A percentile compares a stretch with the other conserved stretches of the same genome.
phyloP scores from a whole-genome alignment of 352 stramenopile species.

The Pythium coloratum region DNA sequence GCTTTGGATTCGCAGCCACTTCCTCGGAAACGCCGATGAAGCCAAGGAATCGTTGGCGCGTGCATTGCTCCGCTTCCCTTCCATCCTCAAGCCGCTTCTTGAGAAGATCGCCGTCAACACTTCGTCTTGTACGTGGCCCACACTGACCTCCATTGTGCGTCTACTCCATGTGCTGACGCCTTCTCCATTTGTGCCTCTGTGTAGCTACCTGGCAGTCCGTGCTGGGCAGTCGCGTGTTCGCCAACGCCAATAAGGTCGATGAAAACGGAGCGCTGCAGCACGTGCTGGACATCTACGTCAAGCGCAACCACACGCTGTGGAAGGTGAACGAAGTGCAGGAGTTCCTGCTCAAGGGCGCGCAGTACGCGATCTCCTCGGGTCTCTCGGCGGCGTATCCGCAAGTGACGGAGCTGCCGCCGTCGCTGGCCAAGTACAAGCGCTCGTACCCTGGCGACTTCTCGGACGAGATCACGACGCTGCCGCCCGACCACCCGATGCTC shows the following conservation, averaged over 20 bases:
- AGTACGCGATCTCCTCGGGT: constrained; percentile 60
- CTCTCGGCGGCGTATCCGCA: constrained; percentile 54
- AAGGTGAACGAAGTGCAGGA: constrained; percentile 79
- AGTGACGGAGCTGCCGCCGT: constrained; percentile 53
- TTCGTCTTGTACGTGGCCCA: constrained; percentile 49
- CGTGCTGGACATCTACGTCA: constrained; percentile 81
- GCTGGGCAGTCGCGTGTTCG: constrained; percentile 73
- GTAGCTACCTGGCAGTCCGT: constrained; percentile 74
- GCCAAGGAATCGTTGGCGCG: constrained; percentile 61
- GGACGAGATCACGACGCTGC: constrained; percentile 86
- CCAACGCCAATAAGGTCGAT: constrained; percentile 62
- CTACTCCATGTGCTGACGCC: neutral
- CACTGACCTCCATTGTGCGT: neutral
- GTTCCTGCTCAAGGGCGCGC: constrained; percentile 65
- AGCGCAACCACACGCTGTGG: constrained; percentile 75
- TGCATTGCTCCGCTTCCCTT: constrained; percentile 68
- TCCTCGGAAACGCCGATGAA: constrained; percentile 55
- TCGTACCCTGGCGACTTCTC: constrained; percentile 75
- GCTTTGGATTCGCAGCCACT: constrained; percentile 45
- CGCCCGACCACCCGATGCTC: constrained; percentile 82
- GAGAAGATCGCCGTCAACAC: constrained; percentile 74
- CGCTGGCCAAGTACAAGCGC: constrained; percentile 73
- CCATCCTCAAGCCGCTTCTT: constrained; percentile 65
- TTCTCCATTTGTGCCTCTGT: neutral
- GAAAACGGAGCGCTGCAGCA: constrained; percentile 65